Percentiles rank a stretch among this genome's conserved stretches.
phyloP scores from a whole-genome alignment of 495 filamentous ascomycete genomes.

The Trichoderma reesei region DNA sequence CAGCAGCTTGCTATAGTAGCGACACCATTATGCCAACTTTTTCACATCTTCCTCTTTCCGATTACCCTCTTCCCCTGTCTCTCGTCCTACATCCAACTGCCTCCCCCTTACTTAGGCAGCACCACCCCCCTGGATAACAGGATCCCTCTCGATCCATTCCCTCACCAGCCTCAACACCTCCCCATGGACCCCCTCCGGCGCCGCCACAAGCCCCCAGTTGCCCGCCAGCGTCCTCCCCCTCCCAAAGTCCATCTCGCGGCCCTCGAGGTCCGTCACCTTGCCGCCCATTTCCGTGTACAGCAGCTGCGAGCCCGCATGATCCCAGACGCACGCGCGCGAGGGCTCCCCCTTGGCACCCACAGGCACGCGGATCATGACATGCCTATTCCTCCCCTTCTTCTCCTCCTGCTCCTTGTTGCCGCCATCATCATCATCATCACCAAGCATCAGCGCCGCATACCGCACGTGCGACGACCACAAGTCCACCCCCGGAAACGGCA shows the following conservation, averaged over 20 bases:
- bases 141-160: constrained; percentile 15
- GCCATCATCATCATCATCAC: no score
- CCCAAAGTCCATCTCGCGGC: constrained; percentile 31
- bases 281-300: constrained; percentile 49
- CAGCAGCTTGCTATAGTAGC: no score
- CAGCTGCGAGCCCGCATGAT: constrained; percentile 51
- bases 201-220: constrained; percentile 22
- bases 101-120: not conserved
- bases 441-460: constrained; percentile 46
- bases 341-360: constrained; percentile 28
- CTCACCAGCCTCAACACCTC: constrained; percentile 16
- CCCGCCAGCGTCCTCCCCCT: constrained; percentile 23
- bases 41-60: no score
- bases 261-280: constrained; percentile 43
- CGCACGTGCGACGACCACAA: constrained; percentile 51
- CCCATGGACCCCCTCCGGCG: constrained; percentile 19
- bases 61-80: no score
- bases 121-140: constrained; percentile 18
- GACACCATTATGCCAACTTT: no score
- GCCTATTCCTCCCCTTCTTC: no score
- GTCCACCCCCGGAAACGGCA: constrained; percentile 37
- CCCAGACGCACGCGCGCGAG: constrained; percentile 39
- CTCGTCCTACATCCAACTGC: not conserved
- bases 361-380: constrained; percentile 54
- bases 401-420: constrained; percentile 31